Percentiles rank a stretch among this genome's conserved stretches.
phyloP scores from a whole-genome alignment of 2,329 filamentous ascomycete genomes.

The Exutisphaerella laricina region DNA sequence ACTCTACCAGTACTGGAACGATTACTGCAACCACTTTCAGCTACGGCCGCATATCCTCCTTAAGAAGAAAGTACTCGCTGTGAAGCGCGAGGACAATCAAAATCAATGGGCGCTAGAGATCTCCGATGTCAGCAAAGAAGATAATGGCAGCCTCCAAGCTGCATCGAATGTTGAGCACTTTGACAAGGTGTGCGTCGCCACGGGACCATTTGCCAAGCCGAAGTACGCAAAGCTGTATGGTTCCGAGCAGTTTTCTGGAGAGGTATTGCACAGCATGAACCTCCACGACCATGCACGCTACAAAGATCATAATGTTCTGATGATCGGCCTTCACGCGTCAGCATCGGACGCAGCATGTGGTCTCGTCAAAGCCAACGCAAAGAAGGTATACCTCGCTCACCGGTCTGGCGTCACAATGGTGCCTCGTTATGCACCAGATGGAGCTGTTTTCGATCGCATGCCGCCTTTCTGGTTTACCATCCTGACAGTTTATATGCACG shows the following conservation, averaged over 20 bases:
- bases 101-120: slow-evolving; percentile 3
- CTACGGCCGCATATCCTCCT: slow-evolving; percentile 5
- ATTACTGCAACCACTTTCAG: slow-evolving; percentile 10
- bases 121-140: not conserved
- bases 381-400: not conserved
- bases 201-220: slow-evolving; percentile 7
- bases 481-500: slow-evolving; percentile 9
- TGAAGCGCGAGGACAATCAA: not conserved
- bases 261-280: slow-evolving; percentile 35
- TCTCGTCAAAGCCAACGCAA: not conserved
- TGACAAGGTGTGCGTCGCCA: slow-evolving; percentile 10
- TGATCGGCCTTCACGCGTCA: slow-evolving; percentile 43
- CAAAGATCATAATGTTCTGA: slow-evolving; percentile 39
- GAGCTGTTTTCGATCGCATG: slow-evolving; percentile 6
- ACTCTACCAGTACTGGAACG: slow-evolving; percentile 1
- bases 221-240: slow-evolving; percentile 3
- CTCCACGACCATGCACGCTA: slow-evolving; percentile 32
- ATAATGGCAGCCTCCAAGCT: too few species aligned
- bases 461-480: slow-evolving; percentile 21
- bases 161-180: slow-evolving; percentile 1
- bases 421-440: slow-evolving; percentile 1
- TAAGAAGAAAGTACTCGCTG: slow-evolving; percentile 1
- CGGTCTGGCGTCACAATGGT: slow-evolving; percentile 1
- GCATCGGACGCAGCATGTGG: slow-evolving; percentile 31
- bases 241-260: slow-evolving; percentile 33